phyloP scores from a whole-genome alignment of 2,329 filamentous ascomycete species.

The Calonectria pseudoreteaudii region DNA sequence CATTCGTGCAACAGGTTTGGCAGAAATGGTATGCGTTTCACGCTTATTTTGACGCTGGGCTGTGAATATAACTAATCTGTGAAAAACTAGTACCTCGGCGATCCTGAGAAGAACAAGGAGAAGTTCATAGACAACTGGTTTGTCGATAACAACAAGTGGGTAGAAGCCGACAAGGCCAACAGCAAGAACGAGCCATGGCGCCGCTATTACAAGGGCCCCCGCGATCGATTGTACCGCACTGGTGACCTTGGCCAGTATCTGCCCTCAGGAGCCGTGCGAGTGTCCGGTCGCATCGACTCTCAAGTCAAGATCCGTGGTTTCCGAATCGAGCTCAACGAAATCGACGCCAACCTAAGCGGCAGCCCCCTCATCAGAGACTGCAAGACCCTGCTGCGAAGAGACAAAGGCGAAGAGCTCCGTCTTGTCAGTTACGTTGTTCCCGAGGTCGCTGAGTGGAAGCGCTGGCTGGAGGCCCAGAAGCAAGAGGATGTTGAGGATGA shows the following conservation, averaged over 20 bases:
- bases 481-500: conserved; percentile 68
- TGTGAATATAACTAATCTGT: no score
- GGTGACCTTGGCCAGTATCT: conserved; percentile 79
- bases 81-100: conserved; percentile 67
- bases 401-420: conserved; percentile 73
- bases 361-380: conserved; percentile 82
- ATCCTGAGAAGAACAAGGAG: conserved; percentile 69
- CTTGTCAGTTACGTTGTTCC: conserved; percentile 93
- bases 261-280: conserved; percentile 77
- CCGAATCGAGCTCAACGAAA: conserved; percentile 93
- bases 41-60: no score
- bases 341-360: conserved; percentile 83
- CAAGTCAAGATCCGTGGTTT: conserved; percentile 98
- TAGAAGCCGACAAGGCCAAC: conserved; percentile 69
- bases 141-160: conserved; percentile 78
- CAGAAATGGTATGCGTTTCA: conserved; percentile 60
- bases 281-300: conserved; percentile 83
- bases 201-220: conserved; percentile 80
- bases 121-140: conserved; percentile 94
- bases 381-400: conserved; percentile 77
- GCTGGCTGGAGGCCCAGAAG: conserved; percentile 70
- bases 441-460: conserved; percentile 71
- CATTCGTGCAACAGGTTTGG: conserved; percentile 83
- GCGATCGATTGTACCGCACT: conserved; percentile 87
- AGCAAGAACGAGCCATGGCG: conserved; percentile 79